Evolutionary conservation across 2,329 filamentous ascomycete species (phyloP), one percentile per base, ranked within the genome.

Genomic region (Trichoderma harzianum): DNA sequence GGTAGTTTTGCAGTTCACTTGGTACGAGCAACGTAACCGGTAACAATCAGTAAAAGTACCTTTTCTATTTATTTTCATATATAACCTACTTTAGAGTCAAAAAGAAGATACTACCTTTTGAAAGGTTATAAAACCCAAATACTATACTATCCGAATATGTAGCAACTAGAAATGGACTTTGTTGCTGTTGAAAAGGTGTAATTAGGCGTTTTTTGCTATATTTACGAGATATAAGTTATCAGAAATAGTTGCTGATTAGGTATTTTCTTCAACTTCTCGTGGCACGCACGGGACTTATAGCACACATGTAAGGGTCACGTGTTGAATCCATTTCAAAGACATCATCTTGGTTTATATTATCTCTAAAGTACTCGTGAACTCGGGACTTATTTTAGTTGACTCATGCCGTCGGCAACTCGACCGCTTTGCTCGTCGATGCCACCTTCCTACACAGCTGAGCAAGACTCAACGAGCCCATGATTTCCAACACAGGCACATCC

Each of bases 401-500:
- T 47, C 61, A 39, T 30, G 36, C 61, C 18, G n/a, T 57, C 43
- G 30, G 32, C 55, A 58, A 58, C 26, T 58, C 55, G 8, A 58
- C 55, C 26, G 55, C 55, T 28, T 57, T 68, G 28, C 65, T 68
- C 30, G 65, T 55, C 21, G 47, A 58, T 39, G 65, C 53, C 5
- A 68, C 26, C 47, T 68, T 68, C 47, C 55, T 30, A 58, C 51
- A 32, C n/a, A 68, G 30, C 32, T 53, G 55, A 30, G 67, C 67
- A 32, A 70, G 28, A 32, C 67, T 70, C 36, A 39, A 36, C 24
- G 67, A 62, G 11, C 67, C 58, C 57, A 47, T 70, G 32, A 78
- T 77, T 28, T 77, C 77, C 60, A 78, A 76, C 12, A 78, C 68
- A 21, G 75, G 74, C 18, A 78, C 73, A 34, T 78, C 75, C 7